Conservation (phyloP, 768 basidiomycete species). For the Coprinopsis cinerea region DNA sequence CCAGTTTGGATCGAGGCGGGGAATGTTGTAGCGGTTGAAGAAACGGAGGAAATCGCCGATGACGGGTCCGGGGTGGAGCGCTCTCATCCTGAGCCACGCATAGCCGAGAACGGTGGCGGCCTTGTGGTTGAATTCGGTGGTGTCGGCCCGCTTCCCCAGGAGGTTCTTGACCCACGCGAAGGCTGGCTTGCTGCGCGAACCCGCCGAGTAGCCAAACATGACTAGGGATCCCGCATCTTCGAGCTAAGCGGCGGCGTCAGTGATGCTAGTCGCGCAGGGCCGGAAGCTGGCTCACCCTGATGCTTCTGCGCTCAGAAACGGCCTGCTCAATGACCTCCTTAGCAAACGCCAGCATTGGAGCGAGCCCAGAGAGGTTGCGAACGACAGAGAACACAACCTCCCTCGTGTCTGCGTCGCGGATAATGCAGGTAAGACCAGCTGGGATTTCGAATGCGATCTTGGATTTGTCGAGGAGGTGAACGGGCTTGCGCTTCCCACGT, state of each 20-base stretch:
- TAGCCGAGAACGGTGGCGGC: background rate
- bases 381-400: background rate
- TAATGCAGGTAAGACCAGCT: background rate
- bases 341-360: background rate
- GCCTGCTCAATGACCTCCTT: background rate
- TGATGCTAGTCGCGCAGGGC: too few species aligned
- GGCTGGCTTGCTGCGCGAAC: background rate
- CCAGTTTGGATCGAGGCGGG: background rate
- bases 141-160: background rate
- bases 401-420: background rate
- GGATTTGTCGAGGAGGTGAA: background rate
- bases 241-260: background rate
- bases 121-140: background rate
- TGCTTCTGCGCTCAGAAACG: background rate
- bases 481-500: background rate
- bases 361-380: background rate
- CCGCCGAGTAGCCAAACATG: background rate
- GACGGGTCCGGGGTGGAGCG: background rate
- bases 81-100: background rate
- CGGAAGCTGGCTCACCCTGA: background rate
- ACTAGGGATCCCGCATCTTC: background rate
- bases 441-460: background rate
- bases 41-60: background rate
- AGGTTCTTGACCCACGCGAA: background rate
- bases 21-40: background rate